Evolutionary conservation across 1,284 basidiomycete species (phyloP), one percentile per base, ranked within the genome.

Genomic region (Moesziomyces aphidis): DNA sequence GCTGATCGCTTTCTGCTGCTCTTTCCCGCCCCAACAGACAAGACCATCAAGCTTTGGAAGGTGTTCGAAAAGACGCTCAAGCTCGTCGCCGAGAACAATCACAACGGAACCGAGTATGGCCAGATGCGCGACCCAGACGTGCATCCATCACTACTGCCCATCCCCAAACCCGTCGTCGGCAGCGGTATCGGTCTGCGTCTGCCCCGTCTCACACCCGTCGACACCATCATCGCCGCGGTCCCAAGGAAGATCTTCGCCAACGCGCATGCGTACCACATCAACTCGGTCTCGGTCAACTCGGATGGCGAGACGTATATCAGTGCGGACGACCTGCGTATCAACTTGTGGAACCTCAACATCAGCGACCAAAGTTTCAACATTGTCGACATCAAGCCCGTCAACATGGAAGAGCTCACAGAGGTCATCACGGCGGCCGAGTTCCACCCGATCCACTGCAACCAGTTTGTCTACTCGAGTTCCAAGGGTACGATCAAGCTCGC

Each of bases 31-130:
- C 7, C 8, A 1, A 50, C 73, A 82, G 97, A 99, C 89, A 99
- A 99, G 88, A 99, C 97, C 45, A 97, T 99, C 89, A 99, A 99
- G 86, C 90, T 99, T 61, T 99, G 97, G 97, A 99, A 99, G 85
- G 96, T 99, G 39, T 99, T 98, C 78, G 97, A 99, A 87, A 98
- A 98, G 87, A 93, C 93, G 45, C 88, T 99, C 83, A 92, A 93
- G 81, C 93, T 98, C 42, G 95, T 99, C 23, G 91, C 95, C 23
- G 95, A 99, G 88, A 97, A 96, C 85, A 99, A 99, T 86, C 91
- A 95, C 79, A 90, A 90, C 68, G 92, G 73, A 24, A 69, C 83
- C 53, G 76, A 69, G 8, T 81, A 73, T 49, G 74, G 68, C 19
- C 73, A 68, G 39, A 56, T 62, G 22, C 65, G 61, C 11, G 70